A percentile compares a stretch with the other conserved stretches of the same genome.
Conservation (phyloP, 2,329 filamentous ascomycete genomes). For the Colletotrichum falcatum region DNA sequence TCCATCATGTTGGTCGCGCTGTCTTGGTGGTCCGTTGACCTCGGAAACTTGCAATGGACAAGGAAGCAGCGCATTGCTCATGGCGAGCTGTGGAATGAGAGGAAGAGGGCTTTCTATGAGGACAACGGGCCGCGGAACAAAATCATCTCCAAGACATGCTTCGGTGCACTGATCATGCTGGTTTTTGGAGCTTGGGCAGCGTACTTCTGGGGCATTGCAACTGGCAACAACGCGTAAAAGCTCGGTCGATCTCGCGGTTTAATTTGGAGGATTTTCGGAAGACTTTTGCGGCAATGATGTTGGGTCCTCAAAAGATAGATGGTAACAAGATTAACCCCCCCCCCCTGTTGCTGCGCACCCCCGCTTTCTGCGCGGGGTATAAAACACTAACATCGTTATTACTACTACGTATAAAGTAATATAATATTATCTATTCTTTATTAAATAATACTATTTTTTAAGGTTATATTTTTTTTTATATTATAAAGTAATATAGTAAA, state of each 20-base stretch:
- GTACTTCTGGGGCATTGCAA: conserved; percentile 72
- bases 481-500: too few species aligned
- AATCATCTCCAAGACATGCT: conserved; percentile 56
- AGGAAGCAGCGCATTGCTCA: conserved; percentile 62
- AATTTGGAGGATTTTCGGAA: not conserved
- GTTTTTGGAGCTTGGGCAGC: conserved; percentile 65
- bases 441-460: too few species aligned
- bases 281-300: too few species aligned
- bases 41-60: conserved; percentile 66
- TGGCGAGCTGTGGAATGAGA: conserved; percentile 55
- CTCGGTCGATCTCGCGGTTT: too few species aligned
- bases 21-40: conserved; percentile 54
- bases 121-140: conserved; percentile 53
- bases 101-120: conserved; percentile 50
- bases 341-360: too few species aligned
- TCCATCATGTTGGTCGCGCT: conserved; percentile 53
- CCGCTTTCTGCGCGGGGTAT: too few species aligned
- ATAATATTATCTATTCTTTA: too few species aligned
- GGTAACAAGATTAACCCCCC: too few species aligned
- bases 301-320: not conserved
- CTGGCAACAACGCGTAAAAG: conserved; percentile 56
- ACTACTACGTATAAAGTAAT: too few species aligned
- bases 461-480: too few species aligned
- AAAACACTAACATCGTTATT: too few species aligned
- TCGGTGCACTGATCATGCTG: conserved; percentile 57